Evolutionary conservation across 1,284 basidiomycete genomes (phyloP), one percentile per base, ranked within the genome.

Genomic region (Mrakiaceae sp.): DNA sequence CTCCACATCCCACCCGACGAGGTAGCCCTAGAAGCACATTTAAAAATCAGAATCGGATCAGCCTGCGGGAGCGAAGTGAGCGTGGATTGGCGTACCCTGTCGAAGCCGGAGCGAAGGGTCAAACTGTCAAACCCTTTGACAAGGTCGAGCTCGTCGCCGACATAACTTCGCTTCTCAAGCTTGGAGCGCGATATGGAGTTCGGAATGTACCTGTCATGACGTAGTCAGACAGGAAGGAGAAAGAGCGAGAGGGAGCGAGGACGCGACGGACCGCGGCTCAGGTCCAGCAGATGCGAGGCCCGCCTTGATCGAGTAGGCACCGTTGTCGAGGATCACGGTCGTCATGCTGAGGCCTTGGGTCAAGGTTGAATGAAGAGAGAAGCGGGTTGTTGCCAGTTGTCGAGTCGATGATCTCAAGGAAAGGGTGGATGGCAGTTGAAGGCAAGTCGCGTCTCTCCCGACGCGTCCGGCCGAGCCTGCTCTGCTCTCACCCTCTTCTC

Each of bases 1-100:
- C 74, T 95, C 85, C 0, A 87, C 86, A 70, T 94, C 90, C 92
- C 92, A 95, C 71, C 93, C 89, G 46, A 88, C 86, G 12, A 94
- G 78, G 75, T 87, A 90, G 44, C 92, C 92, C 91, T 94, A 72
- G 9, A 27, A 58, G 60, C 50, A 5, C 12, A 42, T 9, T 27
- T 9, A 14, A 5, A 10, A 27, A 39, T 51, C 48, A 48, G 53
- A 10, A 42, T 14, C 39, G 49, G 14, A 16, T 48, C 46, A 55
- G 11, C 11, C 5, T 39, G 42, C 4, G 43, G 47, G 49, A 39
- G 40, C 50, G 42, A 47, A 40, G 47, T 50, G 57, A 57, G 54
- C 9, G 42, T 10, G 3, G 3, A 48, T 14, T 66, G 50, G 57
- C 39, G 69, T 70, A 88, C 91, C 81, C 88, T 84, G 76, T 95